These are phyloP conservation scores for Cryptosporidium ryanae DNA, from an alignment of 169 alveolate species.

Conservation along the genomic window DNA sequence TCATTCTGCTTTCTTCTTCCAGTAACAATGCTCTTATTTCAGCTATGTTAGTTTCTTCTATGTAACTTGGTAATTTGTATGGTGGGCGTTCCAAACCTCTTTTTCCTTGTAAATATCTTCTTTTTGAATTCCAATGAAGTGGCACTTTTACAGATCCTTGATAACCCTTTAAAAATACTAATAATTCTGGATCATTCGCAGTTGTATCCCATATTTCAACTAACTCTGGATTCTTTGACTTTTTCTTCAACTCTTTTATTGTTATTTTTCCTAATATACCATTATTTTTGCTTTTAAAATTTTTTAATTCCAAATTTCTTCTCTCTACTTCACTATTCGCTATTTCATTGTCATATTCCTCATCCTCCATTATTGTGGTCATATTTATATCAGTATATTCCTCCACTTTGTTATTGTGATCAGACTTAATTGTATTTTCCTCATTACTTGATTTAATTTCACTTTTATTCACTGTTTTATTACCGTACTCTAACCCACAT, in stretches of 20 bases:
- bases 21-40: constrained; percentile 90
- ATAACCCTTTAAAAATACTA: constrained; percentile 93
- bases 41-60: constrained; percentile 89
- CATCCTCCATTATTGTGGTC: constrained; percentile 28
- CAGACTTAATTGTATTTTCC: not conserved
- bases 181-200: constrained; percentile 94
- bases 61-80: constrained; percentile 94
- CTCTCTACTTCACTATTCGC: not conserved
- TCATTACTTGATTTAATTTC: not conserved
- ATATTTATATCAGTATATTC: not conserved
- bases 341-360: constrained; percentile 21
- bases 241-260: constrained; percentile 77
- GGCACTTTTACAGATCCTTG: constrained; percentile 97
- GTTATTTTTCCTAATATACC: constrained; percentile 44
- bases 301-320: not conserved
- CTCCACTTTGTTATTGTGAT: not conserved
- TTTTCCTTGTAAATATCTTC: constrained; percentile 94
- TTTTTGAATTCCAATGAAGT: constrained; percentile 97
- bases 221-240: constrained; percentile 84
- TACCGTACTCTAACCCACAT: constrained; percentile 12
- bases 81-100: constrained; percentile 95
- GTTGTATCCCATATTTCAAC: constrained; percentile 96
- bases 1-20: constrained; percentile 93
- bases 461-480: not conserved
- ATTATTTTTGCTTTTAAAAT: constrained; percentile 28